phyloP scores from a whole-genome alignment of 495 filamentous ascomycete species.

The Neurospora sp. region DNA sequence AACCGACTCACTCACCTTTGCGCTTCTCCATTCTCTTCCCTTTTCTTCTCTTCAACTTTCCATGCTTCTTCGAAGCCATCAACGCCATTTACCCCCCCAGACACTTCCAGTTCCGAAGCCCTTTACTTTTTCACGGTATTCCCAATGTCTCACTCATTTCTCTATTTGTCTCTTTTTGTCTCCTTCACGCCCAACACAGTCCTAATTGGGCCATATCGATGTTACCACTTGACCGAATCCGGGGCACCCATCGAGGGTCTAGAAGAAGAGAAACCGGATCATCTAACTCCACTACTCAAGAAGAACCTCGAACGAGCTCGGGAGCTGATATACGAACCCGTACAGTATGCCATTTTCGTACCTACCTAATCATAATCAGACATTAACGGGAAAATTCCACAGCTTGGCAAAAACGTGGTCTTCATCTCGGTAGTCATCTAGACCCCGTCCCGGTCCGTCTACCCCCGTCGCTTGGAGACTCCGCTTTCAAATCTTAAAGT shows the following conservation, averaged over 20 bases:
- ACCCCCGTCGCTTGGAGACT: background rate
- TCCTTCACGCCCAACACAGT: background rate
- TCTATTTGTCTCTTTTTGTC: background rate
- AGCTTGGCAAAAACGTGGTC: background rate
- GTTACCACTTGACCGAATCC: background rate
- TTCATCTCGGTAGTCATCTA: background rate
- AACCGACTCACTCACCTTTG: background rate
- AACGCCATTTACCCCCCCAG: background rate
- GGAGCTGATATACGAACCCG: background rate
- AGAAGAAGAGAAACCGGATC: background rate
- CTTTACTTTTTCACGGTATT: background rate
- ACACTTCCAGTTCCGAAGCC: background rate
- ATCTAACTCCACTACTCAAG: background rate
- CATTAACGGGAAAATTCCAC: background rate
- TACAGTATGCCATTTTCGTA: background rate
- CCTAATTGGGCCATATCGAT: background rate
- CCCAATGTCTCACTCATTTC: background rate
- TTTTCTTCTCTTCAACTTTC: background rate
- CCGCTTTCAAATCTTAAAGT: background rate
- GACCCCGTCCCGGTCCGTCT: background rate
- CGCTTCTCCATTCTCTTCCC: background rate
- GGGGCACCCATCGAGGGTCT: background rate
- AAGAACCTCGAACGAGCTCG: background rate
- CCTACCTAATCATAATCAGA: no score
- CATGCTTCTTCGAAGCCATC: background rate